Base-by-base conservation (phyloP, 768 basidiomycete genomes). In the Lentinula sp. region DNA sequence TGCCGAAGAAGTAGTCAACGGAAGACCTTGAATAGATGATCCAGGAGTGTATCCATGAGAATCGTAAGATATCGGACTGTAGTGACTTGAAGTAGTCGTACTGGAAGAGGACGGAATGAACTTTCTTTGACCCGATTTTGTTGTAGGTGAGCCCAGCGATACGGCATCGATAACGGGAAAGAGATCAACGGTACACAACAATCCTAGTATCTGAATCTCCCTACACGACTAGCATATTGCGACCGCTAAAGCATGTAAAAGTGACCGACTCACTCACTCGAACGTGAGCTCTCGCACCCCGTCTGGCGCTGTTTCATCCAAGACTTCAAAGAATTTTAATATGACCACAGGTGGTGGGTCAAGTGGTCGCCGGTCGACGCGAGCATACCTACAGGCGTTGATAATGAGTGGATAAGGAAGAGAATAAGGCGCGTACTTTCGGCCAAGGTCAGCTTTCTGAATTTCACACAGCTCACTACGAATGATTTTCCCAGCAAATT, bases 131-230 rank as follows among this genome's bases (percentile, higher is more conserved):
- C 49, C 41, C 16, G 36, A n/a, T 35, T 18, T 67, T 48, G 78
- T 77, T 50, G 66, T 20, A 61, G 62, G 32, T 59, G 62, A 58
- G 45, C 61, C 57, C 23, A 35, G 54, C 7, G 64, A 42, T 20
- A 65, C 66, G 45, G 64, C 65, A 36, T 60, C 62, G 59, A 79
- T 76, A 7, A 89, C 81, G 4, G 85, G 86, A 63, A 89, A 90
- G 16, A 93, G 76, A 72, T 92, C 91, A 43, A 89, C 88, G 2
- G 86, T 88, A 71, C 91, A 91, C 15, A 93, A 69, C 12, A 91
- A 76, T 2, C 90, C 91, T 35, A 84, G 77, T n/a, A 76, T 76
- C 59, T 86, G 81, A 49, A 87, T 71, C 45, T 82, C 80, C 46
- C 89, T 90, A 66, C 0, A n/a, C 41, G 61, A 49, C 64, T 48